Conservation (phyloP, 768 basidiomycete genomes). For the Trametopsis cervina region DNA sequence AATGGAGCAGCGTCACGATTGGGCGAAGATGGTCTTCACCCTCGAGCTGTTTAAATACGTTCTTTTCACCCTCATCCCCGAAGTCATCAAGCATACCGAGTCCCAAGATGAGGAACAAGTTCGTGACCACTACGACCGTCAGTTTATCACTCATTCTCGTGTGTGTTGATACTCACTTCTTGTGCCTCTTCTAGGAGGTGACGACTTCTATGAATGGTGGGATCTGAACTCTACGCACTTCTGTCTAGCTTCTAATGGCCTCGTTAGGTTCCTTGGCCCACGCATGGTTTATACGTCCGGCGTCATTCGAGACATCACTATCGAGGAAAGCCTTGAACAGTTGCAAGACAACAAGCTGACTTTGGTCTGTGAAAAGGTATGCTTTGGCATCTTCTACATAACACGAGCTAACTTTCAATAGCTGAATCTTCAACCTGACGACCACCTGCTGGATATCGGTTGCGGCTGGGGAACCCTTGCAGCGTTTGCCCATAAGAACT, state of each 20-base stretch:
- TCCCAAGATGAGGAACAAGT: conserved; percentile 94
- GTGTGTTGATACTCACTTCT: conserved; percentile 1
- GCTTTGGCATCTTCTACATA: background rate
- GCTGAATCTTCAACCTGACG: conserved; percentile 79
- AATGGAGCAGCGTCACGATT: conserved; percentile 93
- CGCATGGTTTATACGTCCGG: conserved; percentile 99
- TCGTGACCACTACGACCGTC: conserved; percentile 91
- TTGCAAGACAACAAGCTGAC: conserved; percentile 98
- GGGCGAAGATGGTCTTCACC: conserved; percentile 89
- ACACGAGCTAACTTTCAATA: conserved; percentile 3
- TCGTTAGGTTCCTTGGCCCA: conserved; percentile 87
- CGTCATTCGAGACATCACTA: conserved; percentile 62
- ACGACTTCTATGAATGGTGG: conserved; percentile 93
- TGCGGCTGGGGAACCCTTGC: conserved; percentile 97
- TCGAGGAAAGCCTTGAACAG: conserved; percentile 80
- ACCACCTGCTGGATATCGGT: conserved; percentile 80
- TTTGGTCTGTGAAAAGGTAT: conserved; percentile 81
- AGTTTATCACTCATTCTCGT: conserved; percentile 19
- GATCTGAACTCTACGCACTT: conserved; percentile 10
- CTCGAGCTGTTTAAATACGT: conserved; percentile 92
- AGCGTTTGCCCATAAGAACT: conserved; percentile 96
- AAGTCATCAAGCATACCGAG: conserved; percentile 87
- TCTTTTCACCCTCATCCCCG: conserved; percentile 81
- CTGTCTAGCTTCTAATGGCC: background rate
- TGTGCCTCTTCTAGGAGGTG: conserved; percentile 50